phyloP scores from a whole-genome alignment of 2,329 filamentous ascomycete species.

The Botrytis porri region DNA sequence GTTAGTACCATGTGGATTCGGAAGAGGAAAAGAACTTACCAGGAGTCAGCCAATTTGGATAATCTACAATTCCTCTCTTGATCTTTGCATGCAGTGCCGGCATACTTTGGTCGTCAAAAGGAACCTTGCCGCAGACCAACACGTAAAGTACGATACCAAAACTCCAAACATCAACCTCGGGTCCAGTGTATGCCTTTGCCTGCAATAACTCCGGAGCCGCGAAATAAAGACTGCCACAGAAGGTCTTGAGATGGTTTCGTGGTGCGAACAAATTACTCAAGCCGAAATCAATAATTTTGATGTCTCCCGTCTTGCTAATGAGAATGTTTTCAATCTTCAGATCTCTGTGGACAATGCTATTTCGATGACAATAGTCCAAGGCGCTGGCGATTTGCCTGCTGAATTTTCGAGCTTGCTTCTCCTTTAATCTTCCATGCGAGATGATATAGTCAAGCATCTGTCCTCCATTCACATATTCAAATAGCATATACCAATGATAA shows the following conservation, averaged over 20 bases:
- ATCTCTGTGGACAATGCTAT: slow-evolving; percentile 96
- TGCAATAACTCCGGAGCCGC: slow-evolving; percentile 92
- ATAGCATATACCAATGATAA: slow-evolving; percentile 99
- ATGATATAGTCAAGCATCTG: slow-evolving; percentile 99
- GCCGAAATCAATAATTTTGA: slow-evolving; percentile 99
- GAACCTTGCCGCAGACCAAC: slow-evolving; percentile 93
- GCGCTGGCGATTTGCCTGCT: slow-evolving; percentile 95
- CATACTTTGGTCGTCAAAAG: slow-evolving; percentile 99
- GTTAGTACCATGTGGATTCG: slow-evolving; percentile 23
- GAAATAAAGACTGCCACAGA: slow-evolving; percentile 97
- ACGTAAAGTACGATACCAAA: slow-evolving; percentile 98
- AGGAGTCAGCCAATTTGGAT: slow-evolving; percentile 85
- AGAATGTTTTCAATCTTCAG: slow-evolving; percentile 99
- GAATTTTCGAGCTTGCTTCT: slow-evolving; percentile 97
- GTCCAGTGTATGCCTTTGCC: slow-evolving; percentile 89
- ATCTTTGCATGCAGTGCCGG: slow-evolving; percentile 97
- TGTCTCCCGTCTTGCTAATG: slow-evolving; percentile 98
- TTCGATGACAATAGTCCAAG: slow-evolving; percentile 94
- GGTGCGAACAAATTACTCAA: slow-evolving; percentile 95
- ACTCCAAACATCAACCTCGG: slow-evolving; percentile 97
- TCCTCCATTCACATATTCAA: slow-evolving; percentile 97
- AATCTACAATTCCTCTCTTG: slow-evolving; percentile 94
- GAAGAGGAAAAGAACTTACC: slow-evolving; percentile 54
- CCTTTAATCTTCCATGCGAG: slow-evolving; percentile 93
- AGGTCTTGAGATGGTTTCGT: slow-evolving; percentile 82